These are phyloP conservation scores for Boechera divaricarpa DNA, from an alignment of 345 rosid genomes.

Conservation along the genomic window DNA sequence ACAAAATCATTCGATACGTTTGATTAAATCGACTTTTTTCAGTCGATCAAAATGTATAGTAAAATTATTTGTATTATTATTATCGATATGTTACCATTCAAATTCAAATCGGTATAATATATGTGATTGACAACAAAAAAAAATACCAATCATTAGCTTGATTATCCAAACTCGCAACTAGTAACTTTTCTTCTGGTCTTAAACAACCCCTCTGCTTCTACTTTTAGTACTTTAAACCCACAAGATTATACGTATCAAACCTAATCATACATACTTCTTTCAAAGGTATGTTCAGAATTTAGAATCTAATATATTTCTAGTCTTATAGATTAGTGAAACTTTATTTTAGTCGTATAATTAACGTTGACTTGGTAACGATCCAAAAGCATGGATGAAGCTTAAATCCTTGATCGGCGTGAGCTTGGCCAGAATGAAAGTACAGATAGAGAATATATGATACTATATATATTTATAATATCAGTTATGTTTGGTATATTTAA, in stretches of 20 bases:
- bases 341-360: not conserved
- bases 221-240: not conserved
- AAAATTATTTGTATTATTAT: too few relatives aligned
- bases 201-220: not conserved
- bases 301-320: not conserved
- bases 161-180: not conserved
- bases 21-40: too few relatives aligned
- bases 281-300: not conserved
- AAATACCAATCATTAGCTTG: not conserved
- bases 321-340: not conserved
- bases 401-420: conserved; percentile 28
- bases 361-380: conserved; percentile 8
- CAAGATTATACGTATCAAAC: not conserved
- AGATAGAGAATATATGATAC: conserved; percentile 9
- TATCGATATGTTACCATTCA: too few relatives aligned
- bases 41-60: too few relatives aligned
- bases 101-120: too few relatives aligned
- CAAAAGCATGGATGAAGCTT: conserved; percentile 34
- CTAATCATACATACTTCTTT: not conserved
- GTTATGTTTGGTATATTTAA: not conserved
- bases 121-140: too few relatives aligned
- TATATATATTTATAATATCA: not conserved
- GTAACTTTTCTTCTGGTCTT: not conserved
- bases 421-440: conserved; percentile 25
- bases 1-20: too few relatives aligned